Conservation (phyloP, 2,329 filamentous ascomycete species). For the Dothideomycetes sp. region DNA sequence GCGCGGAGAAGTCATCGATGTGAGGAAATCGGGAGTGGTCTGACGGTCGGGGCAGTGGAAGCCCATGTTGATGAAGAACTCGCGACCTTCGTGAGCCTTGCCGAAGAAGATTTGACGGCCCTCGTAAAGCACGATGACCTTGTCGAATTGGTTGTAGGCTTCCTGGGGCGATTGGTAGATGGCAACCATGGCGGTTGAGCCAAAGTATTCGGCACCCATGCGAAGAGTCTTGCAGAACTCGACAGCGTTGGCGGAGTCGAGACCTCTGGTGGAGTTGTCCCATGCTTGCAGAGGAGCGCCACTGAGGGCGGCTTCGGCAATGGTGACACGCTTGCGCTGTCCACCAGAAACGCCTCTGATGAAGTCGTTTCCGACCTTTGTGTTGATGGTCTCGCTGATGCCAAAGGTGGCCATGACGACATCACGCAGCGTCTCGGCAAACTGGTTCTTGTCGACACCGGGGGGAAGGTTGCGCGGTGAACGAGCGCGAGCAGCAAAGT, state of each 20-base stretch:
- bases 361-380: slow-evolving; percentile 63
- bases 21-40: slow-evolving; percentile 68
- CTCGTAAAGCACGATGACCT: slow-evolving; percentile 55
- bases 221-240: slow-evolving; percentile 64
- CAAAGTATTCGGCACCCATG: slow-evolving; percentile 55
- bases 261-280: slow-evolving; percentile 67
- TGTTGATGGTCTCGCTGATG: slow-evolving; percentile 62
- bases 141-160: slow-evolving; percentile 61
- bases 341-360: slow-evolving; percentile 64
- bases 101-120: slow-evolving; percentile 67
- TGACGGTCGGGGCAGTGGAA: slow-evolving; percentile 61
- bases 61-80: slow-evolving; percentile 60
- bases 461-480: slow-evolving; percentile 51
- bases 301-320: slow-evolving; percentile 65
- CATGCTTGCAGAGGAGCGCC: slow-evolving; percentile 53
- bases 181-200: slow-evolving; percentile 55
- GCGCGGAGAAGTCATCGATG: slow-evolving; percentile 52
- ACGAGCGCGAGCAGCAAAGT: slow-evolving; percentile 62
- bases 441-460: slow-evolving; percentile 43
- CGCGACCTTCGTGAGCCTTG: slow-evolving; percentile 48
- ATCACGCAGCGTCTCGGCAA: slow-evolving; percentile 54
- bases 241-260: slow-evolving; percentile 65
- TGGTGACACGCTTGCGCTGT: slow-evolving; percentile 71
- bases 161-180: slow-evolving; percentile 63
- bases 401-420: slow-evolving; percentile 68